These are phyloP conservation scores for Phytophthora podocarpi DNA, from an alignment of 352 stramenopile genomes.

Conservation along the genomic window DNA sequence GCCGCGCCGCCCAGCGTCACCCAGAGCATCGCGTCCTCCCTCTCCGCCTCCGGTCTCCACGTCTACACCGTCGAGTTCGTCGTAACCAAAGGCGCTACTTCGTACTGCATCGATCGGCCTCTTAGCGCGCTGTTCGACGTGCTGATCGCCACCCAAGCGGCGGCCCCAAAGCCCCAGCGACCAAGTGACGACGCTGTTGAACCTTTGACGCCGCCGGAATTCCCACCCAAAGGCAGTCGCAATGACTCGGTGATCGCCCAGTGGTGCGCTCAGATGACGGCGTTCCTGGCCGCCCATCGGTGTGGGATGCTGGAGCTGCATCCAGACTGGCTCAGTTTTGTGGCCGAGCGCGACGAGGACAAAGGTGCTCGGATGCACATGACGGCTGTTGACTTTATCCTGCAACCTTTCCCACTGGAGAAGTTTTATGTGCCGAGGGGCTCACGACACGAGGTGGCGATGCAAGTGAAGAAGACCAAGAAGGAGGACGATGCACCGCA, in stretches of 20 bases:
- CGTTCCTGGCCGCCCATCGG: slow-evolving; percentile 42
- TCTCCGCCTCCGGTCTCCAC: slow-evolving; percentile 39
- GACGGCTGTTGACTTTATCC: slow-evolving; percentile 85
- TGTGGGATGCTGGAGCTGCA: slow-evolving; percentile 37
- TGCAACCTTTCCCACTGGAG: slow-evolving; percentile 79
- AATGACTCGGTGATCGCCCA: slow-evolving; percentile 63
- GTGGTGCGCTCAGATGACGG: slow-evolving; percentile 71
- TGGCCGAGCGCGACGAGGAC: slow-evolving; percentile 51
- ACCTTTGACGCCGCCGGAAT: slow-evolving; percentile 37
- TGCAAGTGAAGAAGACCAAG: slow-evolving; percentile 51
- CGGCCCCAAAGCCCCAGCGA: background rate
- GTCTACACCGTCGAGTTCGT: slow-evolving; percentile 66
- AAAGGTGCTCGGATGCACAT: slow-evolving; percentile 64
- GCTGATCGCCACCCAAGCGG: slow-evolving; percentile 34
- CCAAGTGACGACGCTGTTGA: background rate
- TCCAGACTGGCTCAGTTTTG: slow-evolving; percentile 60
- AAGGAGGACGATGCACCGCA: slow-evolving; percentile 36
- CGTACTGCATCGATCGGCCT: slow-evolving; percentile 59
- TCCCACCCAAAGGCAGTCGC: slow-evolving; percentile 50
- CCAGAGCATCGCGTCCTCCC: slow-evolving; percentile 43
- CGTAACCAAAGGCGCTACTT: slow-evolving; percentile 51
- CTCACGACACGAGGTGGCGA: slow-evolving; percentile 51
- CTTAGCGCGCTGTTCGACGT: slow-evolving; percentile 49
- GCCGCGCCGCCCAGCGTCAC: slow-evolving; percentile 37
- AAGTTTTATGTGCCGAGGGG: slow-evolving; percentile 56